These are phyloP conservation scores for Penicillium olsonii DNA, from an alignment of 2,329 filamentous ascomycete species.

Conservation along the genomic window DNA sequence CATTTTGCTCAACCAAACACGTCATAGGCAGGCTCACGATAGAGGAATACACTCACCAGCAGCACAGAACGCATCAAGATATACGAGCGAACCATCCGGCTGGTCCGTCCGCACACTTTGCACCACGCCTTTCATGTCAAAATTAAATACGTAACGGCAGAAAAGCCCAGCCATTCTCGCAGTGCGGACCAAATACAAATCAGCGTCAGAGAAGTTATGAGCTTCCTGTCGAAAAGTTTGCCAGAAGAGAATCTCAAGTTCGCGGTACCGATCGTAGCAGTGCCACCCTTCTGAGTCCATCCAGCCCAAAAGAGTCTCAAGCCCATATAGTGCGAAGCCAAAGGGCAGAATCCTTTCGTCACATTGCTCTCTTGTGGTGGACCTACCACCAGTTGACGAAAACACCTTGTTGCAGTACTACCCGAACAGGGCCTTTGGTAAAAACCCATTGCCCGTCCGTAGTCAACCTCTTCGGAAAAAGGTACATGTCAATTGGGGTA, in stretches of 20 bases:
- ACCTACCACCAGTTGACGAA: too few relatives aligned
- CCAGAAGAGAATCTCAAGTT: slow-evolving; percentile 17
- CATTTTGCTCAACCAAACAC: slow-evolving; percentile 11
- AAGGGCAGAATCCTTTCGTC: slow-evolving; percentile 24
- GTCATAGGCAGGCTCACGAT: slow-evolving; percentile 3
- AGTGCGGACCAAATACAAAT: slow-evolving; percentile 15
- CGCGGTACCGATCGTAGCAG: slow-evolving; percentile 12
- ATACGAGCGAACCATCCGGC: slow-evolving; percentile 16
- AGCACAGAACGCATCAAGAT: slow-evolving; percentile 24
- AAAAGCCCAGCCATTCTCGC: slow-evolving; percentile 21
- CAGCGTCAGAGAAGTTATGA: slow-evolving; percentile 12
- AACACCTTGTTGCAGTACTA: too few relatives aligned
- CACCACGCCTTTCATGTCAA: slow-evolving; percentile 14
- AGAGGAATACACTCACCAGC: slow-evolving; percentile 12
- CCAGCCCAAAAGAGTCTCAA: slow-evolving; percentile 16
- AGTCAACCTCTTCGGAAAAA: too few relatives aligned
- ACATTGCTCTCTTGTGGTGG: too few relatives aligned
- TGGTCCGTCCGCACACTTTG: slow-evolving; percentile 15
- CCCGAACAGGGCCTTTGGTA: too few relatives aligned
- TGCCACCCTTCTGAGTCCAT: slow-evolving; percentile 21
- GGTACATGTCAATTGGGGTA: too few relatives aligned
- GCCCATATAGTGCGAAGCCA: slow-evolving; percentile 28
- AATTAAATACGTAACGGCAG: slow-evolving; percentile 18
- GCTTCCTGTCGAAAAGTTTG: slow-evolving; percentile 13
- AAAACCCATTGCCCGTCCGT: too few relatives aligned